Evolutionary conservation across 73 alveolate species (phyloP).

Genomic region (Blepharisma stoltei): DNA sequence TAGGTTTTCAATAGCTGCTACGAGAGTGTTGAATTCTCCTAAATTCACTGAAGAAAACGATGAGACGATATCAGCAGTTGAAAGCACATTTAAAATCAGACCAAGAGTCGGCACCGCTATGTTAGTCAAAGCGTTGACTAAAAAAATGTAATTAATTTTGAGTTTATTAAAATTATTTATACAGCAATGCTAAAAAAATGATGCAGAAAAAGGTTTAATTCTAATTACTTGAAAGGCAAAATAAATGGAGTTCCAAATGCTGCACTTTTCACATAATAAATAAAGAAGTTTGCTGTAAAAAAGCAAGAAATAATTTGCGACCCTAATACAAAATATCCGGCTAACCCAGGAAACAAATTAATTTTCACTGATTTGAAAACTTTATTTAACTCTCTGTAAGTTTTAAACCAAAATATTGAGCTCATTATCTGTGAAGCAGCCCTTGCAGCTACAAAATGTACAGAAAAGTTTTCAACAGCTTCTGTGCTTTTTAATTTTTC

Average conservation of each 20-base stretch:
- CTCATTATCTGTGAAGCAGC: neutral
- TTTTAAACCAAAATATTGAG: slow-evolving; percentile 7
- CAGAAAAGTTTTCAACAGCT: slow-evolving; percentile 16
- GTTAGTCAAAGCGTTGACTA: no score
- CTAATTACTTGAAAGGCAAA: neutral
- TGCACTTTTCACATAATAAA: slow-evolving; percentile 25
- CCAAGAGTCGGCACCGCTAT: no score
- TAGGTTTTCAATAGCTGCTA: no score
- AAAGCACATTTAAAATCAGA: no score
- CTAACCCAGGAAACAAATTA: neutral
- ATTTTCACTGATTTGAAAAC: neutral
- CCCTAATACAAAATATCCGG: slow-evolving; percentile 10
- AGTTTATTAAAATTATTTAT: no score
- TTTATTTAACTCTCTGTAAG: slow-evolving; percentile 18
- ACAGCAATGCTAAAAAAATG: no score
- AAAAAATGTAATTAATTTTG: no score
- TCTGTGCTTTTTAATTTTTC: neutral
- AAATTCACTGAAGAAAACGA: no score
- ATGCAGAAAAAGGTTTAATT: neutral
- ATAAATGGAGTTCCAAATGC: slow-evolving; percentile 21
- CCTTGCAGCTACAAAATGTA: slow-evolving; percentile 18
- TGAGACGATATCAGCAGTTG: no score
- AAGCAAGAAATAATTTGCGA: neutral
- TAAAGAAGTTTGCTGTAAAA: slow-evolving; percentile 5
- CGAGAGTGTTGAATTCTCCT: no score